Conservation (phyloP, 371 early-diverging fungal species). For the Lichtheimia corymbifera region DNA sequence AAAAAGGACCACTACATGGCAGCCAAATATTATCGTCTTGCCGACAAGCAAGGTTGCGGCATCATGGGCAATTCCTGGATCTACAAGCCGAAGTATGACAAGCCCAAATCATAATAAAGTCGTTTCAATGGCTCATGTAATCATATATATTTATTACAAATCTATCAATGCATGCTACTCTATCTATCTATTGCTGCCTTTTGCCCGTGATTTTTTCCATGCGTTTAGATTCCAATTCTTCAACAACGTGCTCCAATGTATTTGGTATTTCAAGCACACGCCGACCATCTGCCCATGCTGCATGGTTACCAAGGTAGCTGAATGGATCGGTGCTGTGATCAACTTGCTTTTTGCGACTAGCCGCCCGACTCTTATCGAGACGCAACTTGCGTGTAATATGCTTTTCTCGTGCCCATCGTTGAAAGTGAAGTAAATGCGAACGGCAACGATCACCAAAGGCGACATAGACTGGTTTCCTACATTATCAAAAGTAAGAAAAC, state of each 20-base stretch:
- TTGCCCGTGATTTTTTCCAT: conserved; percentile 37
- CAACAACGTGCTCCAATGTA: conserved; percentile 25
- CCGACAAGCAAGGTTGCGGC: conserved; percentile 78
- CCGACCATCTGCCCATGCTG: conserved; percentile 31
- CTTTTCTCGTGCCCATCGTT: conserved; percentile 38
- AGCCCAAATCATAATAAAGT: conserved; percentile 12
- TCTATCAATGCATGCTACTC: neutral
- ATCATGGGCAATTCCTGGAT: conserved; percentile 89
- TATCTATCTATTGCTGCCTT: conserved; percentile 26
- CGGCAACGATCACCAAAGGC: conserved; percentile 40
- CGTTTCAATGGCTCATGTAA: neutral
- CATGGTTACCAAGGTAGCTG: conserved; percentile 43
- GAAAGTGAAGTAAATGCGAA: conserved; percentile 38
- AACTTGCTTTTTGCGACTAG: conserved; percentile 3
- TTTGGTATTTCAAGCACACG: conserved; percentile 27
- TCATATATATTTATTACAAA: neutral
- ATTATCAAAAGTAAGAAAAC: neutral
- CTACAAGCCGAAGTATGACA: conserved; percentile 50
- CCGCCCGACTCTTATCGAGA: conserved; percentile 23
- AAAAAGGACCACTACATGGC: conserved; percentile 78
- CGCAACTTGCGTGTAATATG: conserved; percentile 41
- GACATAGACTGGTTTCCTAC: conserved; percentile 45
- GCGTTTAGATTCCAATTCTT: conserved; percentile 27
- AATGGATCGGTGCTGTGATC: conserved; percentile 25
- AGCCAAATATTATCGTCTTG: conserved; percentile 84